Evolutionary conservation across 768 basidiomycete genomes (phyloP), one percentile per base, ranked within the genome.

Genomic region (Leccinum subgranulosum): DNA sequence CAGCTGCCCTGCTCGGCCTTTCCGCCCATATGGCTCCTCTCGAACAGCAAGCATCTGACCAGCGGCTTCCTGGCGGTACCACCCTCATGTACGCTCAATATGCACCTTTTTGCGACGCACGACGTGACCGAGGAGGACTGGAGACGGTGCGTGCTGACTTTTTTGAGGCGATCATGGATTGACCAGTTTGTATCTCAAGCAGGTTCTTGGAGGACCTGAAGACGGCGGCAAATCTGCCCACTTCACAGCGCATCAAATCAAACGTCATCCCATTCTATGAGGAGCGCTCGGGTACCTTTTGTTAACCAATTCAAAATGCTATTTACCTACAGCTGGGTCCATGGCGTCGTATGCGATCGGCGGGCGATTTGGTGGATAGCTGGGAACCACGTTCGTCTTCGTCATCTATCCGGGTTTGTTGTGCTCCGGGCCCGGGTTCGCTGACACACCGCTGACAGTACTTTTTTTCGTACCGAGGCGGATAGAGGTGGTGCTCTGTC

Each of bases 31-130:
- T 58, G n/a, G n/a, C 49, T 72, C 34, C 56, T 70, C 21, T 72
- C 72, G 17, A 72, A 73, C 21, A n/a, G 39, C 41, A 48, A 63
- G 4, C 53, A 57, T 1, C 52, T 84, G 46, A 65, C 66, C 39
- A 66, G 69, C 10, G 82, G 83, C 1, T 84, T 84, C 64, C 77
- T 77, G 0, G 59, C 63, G 12, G 36, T 75, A 5, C 73, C 77
- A 0, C 83, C 83, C 1, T 76, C 77, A 3, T 73, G 76, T 5
- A 55, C 58, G 28, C 23, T 23, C 23, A 23, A 23, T 17, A 75
- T 75, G 10, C 84, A 84, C 62, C 83, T 82, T 25, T 85, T 85
- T 62, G 62, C 65, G 19, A 70, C 76, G 47, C 79, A 81, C 66
- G 82, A 84, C 61, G 67, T 85, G 7, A 60, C 52, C 0, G 77